These are phyloP conservation scores for Saccharomyces cerevisiae DNA, from an alignment of 805 yeast species.

Conservation along the genomic window DNA sequence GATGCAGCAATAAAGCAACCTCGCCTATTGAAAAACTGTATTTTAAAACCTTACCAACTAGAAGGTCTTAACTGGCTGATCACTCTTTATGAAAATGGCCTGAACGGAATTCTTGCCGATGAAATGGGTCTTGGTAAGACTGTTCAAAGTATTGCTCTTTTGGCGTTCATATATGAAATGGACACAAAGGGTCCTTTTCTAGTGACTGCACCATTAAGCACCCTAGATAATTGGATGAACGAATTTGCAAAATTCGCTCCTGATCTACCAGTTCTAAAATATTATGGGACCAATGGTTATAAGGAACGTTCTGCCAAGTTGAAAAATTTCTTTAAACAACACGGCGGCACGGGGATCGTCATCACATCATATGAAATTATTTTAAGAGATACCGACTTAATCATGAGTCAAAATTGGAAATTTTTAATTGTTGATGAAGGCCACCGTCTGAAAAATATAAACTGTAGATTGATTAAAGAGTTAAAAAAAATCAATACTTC, in stretches of 20 bases:
- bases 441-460: conserved; percentile 78
- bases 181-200: conserved; percentile 73
- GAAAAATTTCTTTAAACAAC: conserved; percentile 37
- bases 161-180: conserved; percentile 69
- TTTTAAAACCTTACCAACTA: conserved; percentile 73
- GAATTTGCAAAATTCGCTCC: conserved; percentile 77
- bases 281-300: conserved; percentile 55
- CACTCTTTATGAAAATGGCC: conserved; percentile 83
- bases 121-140: conserved; percentile 98
- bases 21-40: conserved; percentile 43
- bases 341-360: conserved; percentile 42
- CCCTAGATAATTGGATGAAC: conserved; percentile 74
- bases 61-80: conserved; percentile 89
- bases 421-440: conserved; percentile 93
- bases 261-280: conserved; percentile 47
- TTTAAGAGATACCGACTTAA: conserved; percentile 53
- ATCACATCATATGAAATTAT: conserved; percentile 79
- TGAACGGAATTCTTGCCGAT: conserved; percentile 92
- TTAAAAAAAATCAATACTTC: conserved; percentile 58
- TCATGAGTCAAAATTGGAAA: conserved; percentile 59
- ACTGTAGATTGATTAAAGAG: conserved; percentile 65
- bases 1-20: conserved; percentile 43
- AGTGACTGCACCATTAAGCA: conserved; percentile 74
- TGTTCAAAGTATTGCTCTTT: conserved; percentile 71
- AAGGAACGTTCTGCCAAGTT: conserved; percentile 19